Evolutionary conservation across 176 grass and related monocot genomes (phyloP).

Genomic region (Cenchrus fungigraminus): DNA sequence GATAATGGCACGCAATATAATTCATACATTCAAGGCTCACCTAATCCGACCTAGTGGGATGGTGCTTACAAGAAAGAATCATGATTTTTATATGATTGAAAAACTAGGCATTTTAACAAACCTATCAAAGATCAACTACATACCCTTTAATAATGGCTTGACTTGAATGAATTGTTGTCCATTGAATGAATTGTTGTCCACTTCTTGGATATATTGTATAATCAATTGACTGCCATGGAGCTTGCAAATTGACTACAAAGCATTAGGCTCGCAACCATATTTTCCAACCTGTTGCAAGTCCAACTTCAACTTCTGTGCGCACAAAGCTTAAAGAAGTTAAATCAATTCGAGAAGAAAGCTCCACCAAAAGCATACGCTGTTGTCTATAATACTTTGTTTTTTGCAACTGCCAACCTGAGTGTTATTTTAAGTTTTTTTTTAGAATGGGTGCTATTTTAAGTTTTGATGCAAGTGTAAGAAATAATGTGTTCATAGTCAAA

Average conservation of each 20-base stretch:
- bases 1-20: background rate
- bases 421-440: constrained; percentile 18
- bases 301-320: background rate
- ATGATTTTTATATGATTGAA: constrained; percentile 1
- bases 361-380: background rate
- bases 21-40: background rate
- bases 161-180: background rate
- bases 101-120: background rate
- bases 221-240: background rate
- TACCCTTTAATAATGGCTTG: background rate
- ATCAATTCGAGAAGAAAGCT: constrained; percentile 11
- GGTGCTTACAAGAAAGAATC: background rate
- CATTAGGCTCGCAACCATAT: constrained; percentile 10
- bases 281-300: constrained; percentile 1
- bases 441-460: background rate
- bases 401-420: background rate
- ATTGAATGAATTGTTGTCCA: background rate
- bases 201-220: constrained; percentile 17
- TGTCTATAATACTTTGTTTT: background rate
- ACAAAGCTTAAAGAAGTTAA: background rate
- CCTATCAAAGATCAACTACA: background rate
- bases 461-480: constrained; percentile 8
- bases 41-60: background rate
- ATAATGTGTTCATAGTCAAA: constrained; percentile 12
- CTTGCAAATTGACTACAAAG: background rate